phyloP scores from a whole-genome alignment of 768 basidiomycete species.

The Macrolepiota dolichaula region DNA sequence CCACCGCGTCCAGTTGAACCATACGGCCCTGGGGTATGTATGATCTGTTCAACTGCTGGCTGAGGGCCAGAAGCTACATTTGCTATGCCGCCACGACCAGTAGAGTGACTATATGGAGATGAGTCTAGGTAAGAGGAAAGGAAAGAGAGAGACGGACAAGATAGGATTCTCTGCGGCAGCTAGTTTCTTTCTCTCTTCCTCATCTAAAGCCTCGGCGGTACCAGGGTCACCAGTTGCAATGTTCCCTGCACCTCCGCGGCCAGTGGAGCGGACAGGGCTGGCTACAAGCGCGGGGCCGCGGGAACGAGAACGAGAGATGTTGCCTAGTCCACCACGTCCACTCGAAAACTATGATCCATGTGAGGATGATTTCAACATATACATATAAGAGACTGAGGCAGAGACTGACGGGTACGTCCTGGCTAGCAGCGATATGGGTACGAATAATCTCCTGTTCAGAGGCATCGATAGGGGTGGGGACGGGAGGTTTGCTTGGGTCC shows the following conservation, averaged over 20 bases:
- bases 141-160: slow-evolving; percentile 32
- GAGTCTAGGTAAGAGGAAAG: not conserved
- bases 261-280: slow-evolving; percentile 41
- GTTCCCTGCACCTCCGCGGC: slow-evolving; percentile 67
- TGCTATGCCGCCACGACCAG: slow-evolving; percentile 66
- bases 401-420: slow-evolving; percentile 35
- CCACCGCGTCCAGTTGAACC: slow-evolving; percentile 59
- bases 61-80: slow-evolving; percentile 44
- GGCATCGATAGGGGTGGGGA: slow-evolving; percentile 25
- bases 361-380: too few relatives aligned
- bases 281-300: slow-evolving; percentile 28
- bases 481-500: slow-evolving; percentile 18
- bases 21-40: slow-evolving; percentile 22
- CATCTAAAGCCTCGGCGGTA: slow-evolving; percentile 22
- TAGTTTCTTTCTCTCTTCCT: slow-evolving; percentile 23
- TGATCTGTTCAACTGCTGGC: slow-evolving; percentile 34
- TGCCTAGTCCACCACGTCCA: slow-evolving; percentile 66
- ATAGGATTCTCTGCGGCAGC: slow-evolving; percentile 23
- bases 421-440: slow-evolving; percentile 26
- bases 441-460: slow-evolving; percentile 39
- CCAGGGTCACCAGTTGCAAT: slow-evolving; percentile 30
- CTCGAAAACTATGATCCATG: slow-evolving; percentile 46
- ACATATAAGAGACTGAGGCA: too few relatives aligned
- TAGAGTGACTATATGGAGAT: slow-evolving; percentile 52
- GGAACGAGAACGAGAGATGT: slow-evolving; percentile 58